Evolutionary conservation across 805 yeast species (phyloP), one percentile per base, ranked within the genome.

Genomic region (Tetrapisispora fleetii): DNA sequence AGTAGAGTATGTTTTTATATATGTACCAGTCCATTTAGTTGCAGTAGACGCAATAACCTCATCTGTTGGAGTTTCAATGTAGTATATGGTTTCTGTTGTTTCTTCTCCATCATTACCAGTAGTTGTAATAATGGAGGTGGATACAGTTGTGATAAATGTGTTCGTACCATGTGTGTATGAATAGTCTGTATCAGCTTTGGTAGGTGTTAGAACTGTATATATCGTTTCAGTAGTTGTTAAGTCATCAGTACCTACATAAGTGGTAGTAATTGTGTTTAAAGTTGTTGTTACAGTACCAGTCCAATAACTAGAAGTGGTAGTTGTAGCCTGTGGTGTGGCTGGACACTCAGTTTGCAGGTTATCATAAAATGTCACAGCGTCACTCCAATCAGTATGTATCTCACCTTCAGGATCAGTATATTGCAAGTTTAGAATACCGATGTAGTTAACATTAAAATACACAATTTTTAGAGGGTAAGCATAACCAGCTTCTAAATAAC

Each of bases 391-490:
- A 10, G 30, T 37, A 22, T 44, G 37, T 4, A 30, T 11, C 6
- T 13, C 30, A 39, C 51, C 48, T 36, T 24, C 37, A 14, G 47
- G 47, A 46, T 42, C 48, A 22, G 37, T 46, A 37, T 45, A 37
- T 24, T 33, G 24, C 10, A 43, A 28, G 19, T 38, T 19, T 21
- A 49, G 32, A 18, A 21, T n/a, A 41, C 37, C 51, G 17, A n/a
- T 28, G 27, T 30, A 19, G 17, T 17, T 43, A 21, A 50, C 45
- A 41, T 56, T 56, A 10, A 50, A 48, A 36, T 48, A 58, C 2
- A 54, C 56, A 24, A 58, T 37, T 42, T 50, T 55, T 14, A 58
- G 39, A 17, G 62, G 59, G 24, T 55, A 55, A 35, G 54, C 50
- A 17, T 41, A 45, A 27, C 53, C 57, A 7, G 52, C 55, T 4